Conservation (phyloP, 2,329 filamentous ascomycete genomes). For the Tympanopsis confertula region DNA sequence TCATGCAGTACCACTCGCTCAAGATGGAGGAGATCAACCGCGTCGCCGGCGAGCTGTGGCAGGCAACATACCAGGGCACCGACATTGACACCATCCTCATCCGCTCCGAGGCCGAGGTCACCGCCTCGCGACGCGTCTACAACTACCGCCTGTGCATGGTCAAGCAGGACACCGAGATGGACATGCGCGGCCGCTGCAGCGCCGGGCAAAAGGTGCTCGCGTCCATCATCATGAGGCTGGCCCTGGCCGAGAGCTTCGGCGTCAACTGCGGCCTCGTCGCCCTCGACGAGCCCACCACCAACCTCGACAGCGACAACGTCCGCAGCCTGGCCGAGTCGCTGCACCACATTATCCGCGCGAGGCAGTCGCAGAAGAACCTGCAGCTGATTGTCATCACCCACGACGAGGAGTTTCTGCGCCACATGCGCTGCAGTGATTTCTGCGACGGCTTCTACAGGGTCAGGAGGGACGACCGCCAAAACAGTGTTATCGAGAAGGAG, state of each 20-base stretch:
- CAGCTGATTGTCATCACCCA: slow-evolving; percentile 98
- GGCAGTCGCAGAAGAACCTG: slow-evolving; percentile 83
- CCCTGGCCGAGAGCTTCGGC: slow-evolving; percentile 91
- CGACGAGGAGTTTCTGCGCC: slow-evolving; percentile 86
- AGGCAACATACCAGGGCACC: slow-evolving; percentile 88
- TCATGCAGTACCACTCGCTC: slow-evolving; percentile 89
- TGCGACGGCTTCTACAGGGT: slow-evolving; percentile 87
- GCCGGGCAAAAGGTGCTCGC: slow-evolving; percentile 94
- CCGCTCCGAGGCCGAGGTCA: slow-evolving; percentile 74
- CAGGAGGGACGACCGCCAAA: slow-evolving; percentile 70
- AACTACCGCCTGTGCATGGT: slow-evolving; percentile 98
- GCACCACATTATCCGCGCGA: slow-evolving; percentile 73
- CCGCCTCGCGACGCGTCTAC: slow-evolving; percentile 67
- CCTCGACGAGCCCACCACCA: slow-evolving; percentile 94
- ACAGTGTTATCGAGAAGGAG: slow-evolving; percentile 71
- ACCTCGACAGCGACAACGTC: slow-evolving; percentile 92
- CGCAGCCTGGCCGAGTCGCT: slow-evolving; percentile 74
- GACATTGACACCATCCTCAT: slow-evolving; percentile 96
- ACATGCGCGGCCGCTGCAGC: slow-evolving; percentile 95
- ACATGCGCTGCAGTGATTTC: slow-evolving; percentile 91
- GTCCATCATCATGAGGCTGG: slow-evolving; percentile 92
- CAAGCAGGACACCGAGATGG: slow-evolving; percentile 94
- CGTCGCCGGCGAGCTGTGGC: slow-evolving; percentile 94
- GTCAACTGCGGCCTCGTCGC: slow-evolving; percentile 92
- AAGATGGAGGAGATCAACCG: slow-evolving; percentile 99